These are phyloP conservation scores for Crithidia sp. DNA, from an alignment of 208 protist genomes.

Conservation along the genomic window DNA sequence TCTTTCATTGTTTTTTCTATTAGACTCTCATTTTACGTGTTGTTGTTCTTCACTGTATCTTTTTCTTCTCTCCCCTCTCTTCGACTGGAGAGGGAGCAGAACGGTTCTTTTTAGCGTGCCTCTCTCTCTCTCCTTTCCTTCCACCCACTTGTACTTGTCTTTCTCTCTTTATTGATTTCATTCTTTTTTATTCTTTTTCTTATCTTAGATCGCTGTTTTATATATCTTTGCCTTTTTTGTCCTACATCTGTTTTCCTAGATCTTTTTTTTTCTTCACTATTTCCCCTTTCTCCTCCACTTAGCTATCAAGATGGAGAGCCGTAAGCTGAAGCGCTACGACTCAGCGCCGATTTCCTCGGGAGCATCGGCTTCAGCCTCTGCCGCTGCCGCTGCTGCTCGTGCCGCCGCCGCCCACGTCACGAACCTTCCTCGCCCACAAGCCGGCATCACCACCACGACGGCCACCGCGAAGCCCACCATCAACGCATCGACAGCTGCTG, in stretches of 20 bases:
- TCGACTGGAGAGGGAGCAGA: too few relatives aligned
- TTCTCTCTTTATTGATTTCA: conserved; percentile 1
- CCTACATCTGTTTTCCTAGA: too few relatives aligned
- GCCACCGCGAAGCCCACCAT: conserved; percentile 10
- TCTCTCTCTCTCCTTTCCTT: too few relatives aligned
- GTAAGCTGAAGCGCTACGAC: conserved; percentile 37
- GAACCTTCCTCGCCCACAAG: conserved; percentile 19
- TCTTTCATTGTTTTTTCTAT: too few relatives aligned
- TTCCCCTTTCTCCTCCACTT: background rate
- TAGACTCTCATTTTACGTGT: too few relatives aligned
- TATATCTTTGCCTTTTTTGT: conserved; percentile 18
- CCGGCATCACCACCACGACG: background rate
- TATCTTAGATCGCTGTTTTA: conserved; percentile 4
- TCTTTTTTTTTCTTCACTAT: conserved; percentile 11
- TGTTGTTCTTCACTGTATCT: too few relatives aligned
- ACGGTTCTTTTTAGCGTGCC: too few relatives aligned
- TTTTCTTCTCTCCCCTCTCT: too few relatives aligned
- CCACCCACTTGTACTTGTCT: too few relatives aligned
- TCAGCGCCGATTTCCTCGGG: conserved; percentile 30
- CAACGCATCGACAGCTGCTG: background rate
- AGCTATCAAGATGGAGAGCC: conserved; percentile 18
- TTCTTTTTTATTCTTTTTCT: conserved; percentile 26
- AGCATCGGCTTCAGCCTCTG: background rate
- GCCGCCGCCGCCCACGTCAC: conserved; percentile 12
- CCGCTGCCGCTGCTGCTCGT: background rate